Percentiles rank a stretch among this genome's conserved stretches.
Evolutionary conservation across 495 filamentous ascomycete species (phyloP).

Genomic region (Letharia lupina): DNA sequence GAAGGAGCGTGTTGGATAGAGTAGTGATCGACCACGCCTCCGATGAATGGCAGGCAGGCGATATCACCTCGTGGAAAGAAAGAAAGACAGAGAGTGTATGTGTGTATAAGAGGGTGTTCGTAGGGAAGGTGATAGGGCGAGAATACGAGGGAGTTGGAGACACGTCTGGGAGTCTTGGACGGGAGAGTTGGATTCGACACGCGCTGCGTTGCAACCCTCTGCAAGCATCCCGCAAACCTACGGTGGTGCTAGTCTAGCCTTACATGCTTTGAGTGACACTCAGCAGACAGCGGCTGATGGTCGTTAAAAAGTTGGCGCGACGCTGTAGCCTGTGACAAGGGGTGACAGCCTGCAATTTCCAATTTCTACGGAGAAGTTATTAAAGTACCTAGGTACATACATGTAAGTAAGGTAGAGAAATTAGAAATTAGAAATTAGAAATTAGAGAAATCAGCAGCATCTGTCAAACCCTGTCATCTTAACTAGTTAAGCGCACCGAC

Average conservation of each 20-base stretch:
- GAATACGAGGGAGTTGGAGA: background rate
- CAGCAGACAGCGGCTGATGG: too few species aligned
- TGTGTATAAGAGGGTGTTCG: background rate
- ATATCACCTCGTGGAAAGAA: background rate
- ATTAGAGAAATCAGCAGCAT: background rate
- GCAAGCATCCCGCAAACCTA: background rate
- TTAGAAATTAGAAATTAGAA: background rate
- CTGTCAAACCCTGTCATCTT: too few species aligned
- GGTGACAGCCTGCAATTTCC: too few species aligned
- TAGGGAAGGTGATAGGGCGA: background rate
- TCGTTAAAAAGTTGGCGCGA: too few species aligned
- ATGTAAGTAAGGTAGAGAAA: too few species aligned
- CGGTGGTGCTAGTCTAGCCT: background rate
- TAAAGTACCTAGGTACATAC: too few species aligned
- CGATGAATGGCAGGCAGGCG: background rate
- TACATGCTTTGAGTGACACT: background rate
- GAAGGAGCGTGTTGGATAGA: constrained; percentile 4
- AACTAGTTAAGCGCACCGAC: background rate
- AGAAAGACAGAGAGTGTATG: background rate
- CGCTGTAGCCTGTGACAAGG: too few species aligned
- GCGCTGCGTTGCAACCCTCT: background rate
- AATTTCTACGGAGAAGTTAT: too few species aligned
- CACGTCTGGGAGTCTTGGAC: background rate
- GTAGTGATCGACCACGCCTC: background rate
- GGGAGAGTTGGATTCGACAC: background rate